These are phyloP conservation scores for Agrocybe pediades DNA, from an alignment of 768 basidiomycete species.

Conservation along the genomic window DNA sequence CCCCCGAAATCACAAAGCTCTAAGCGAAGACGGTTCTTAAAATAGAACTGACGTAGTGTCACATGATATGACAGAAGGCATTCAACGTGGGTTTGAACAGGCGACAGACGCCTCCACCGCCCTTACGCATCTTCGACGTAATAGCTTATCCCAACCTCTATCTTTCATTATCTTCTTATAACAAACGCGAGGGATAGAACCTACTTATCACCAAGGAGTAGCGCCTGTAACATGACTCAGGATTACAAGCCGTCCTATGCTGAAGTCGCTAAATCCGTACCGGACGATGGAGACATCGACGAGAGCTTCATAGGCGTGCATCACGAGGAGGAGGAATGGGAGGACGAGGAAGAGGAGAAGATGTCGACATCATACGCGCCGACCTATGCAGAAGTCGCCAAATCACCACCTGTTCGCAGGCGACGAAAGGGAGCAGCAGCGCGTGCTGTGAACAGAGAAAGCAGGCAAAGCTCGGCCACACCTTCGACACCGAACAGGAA, in stretches of 20 bases:
- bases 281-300: neutral
- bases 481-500: constrained; percentile 3
- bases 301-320: neutral
- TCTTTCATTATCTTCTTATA: too few species aligned
- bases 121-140: neutral
- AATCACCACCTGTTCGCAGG: neutral
- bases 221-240: neutral
- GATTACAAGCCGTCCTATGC: neutral
- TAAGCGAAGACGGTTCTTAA: too few species aligned
- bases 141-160: too few species aligned
- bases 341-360: constrained; percentile 8
- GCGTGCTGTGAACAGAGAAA: neutral
- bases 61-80: neutral
- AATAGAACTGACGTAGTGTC: neutral
- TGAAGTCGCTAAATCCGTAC: neutral
- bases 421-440: constrained; percentile 29
- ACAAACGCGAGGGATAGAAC: too few species aligned
- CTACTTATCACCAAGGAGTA: too few species aligned
- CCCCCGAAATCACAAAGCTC: too few species aligned
- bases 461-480: constrained; percentile 5
- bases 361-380: neutral
- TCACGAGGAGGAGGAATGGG: constrained; percentile 5
- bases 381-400: neutral
- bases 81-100: neutral
- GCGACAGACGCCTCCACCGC: too few species aligned